A percentile compares a stretch with the other conserved stretches of the same genome.
Conservation (phyloP, 352 stramenopile genomes). For the Globisporangium alternatum region DNA sequence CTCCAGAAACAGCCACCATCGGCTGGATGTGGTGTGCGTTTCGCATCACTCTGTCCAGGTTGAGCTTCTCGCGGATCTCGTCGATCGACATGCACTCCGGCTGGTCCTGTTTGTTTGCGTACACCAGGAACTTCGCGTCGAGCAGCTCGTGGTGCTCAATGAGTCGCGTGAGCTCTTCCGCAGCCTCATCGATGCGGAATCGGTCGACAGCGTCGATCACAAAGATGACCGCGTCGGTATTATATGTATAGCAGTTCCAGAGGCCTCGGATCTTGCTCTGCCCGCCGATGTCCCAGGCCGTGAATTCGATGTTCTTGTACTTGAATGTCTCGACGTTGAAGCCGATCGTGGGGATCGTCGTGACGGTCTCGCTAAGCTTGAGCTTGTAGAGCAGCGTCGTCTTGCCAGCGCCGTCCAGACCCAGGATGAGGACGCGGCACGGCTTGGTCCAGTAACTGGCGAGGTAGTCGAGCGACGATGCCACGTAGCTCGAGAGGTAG, state of each 20-base stretch:
- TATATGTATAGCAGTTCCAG: conserved; percentile 72
- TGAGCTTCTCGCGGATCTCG: conserved; percentile 29
- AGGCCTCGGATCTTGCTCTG: conserved; percentile 66
- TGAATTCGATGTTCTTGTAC: conserved; percentile 73
- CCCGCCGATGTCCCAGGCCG: conserved; percentile 78
- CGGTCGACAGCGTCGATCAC: conserved; percentile 70
- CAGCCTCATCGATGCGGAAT: conserved; percentile 43
- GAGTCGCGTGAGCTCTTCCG: conserved; percentile 35
- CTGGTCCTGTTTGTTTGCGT: conserved; percentile 48
- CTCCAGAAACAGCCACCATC: conserved; percentile 27
- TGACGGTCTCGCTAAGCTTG: conserved; percentile 60
- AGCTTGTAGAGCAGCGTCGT: conserved; percentile 93
- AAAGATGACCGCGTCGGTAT: conserved; percentile 77
- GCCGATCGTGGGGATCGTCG: conserved; percentile 71
- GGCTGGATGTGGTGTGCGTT: conserved; percentile 31
- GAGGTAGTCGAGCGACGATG: conserved; percentile 27
- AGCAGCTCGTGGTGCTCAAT: conserved; percentile 38
- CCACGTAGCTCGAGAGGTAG: conserved; percentile 27
- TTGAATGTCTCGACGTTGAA: conserved; percentile 80
- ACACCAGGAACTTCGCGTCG: conserved; percentile 34
- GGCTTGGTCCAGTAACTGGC: conserved; percentile 35
- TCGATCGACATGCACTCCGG: conserved; percentile 24
- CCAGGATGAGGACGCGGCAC: conserved; percentile 79
- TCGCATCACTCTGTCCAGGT: conserved; percentile 29
- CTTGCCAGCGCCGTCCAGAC: conserved; percentile 93